Conservation (phyloP, 163 green algal species). For the Coccomyxa subellipsoidea region DNA sequence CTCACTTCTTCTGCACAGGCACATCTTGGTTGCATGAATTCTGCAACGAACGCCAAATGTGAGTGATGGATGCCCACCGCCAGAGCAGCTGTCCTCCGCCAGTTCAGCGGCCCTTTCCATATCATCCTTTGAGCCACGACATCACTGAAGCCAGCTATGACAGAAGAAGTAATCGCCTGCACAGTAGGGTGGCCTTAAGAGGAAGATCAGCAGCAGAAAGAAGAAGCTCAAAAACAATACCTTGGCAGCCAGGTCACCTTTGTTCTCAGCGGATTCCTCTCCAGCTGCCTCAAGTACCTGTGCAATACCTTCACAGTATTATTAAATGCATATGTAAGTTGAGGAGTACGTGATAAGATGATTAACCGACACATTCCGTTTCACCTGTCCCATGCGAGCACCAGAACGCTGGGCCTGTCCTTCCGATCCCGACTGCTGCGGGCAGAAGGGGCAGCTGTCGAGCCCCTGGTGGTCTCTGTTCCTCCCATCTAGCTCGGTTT, state of each 20-base stretch:
- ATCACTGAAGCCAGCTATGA: constrained; percentile 24
- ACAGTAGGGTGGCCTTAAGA: background rate
- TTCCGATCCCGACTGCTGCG: background rate
- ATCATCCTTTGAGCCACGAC: constrained; percentile 20
- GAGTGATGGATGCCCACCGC: constrained; percentile 4
- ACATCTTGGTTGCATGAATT: too few species aligned
- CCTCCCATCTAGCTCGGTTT: too few species aligned
- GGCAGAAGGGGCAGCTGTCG: background rate
- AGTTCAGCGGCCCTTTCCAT: constrained; percentile 17
- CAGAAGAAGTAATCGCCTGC: constrained; percentile 21
- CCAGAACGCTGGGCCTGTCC: constrained; percentile 3
- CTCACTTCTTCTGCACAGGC: too few species aligned
- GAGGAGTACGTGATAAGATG: too few species aligned
- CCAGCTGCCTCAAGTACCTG: constrained; percentile 18
- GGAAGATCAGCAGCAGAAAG: background rate
- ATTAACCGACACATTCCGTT: too few species aligned
- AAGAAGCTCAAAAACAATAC: too few species aligned
- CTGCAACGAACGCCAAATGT: too few species aligned
- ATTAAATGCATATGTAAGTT: too few species aligned
- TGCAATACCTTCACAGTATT: too few species aligned
- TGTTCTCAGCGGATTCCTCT: constrained; percentile 16
- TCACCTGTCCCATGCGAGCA: constrained; percentile 17
- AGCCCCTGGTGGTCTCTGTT: too few species aligned
- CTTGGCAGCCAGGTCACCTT: background rate
- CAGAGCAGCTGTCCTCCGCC: constrained; percentile 17